These are phyloP conservation scores for Sextonia rubra DNA, from an alignment of 164 flowering plant genomes.

Conservation along the genomic window DNA sequence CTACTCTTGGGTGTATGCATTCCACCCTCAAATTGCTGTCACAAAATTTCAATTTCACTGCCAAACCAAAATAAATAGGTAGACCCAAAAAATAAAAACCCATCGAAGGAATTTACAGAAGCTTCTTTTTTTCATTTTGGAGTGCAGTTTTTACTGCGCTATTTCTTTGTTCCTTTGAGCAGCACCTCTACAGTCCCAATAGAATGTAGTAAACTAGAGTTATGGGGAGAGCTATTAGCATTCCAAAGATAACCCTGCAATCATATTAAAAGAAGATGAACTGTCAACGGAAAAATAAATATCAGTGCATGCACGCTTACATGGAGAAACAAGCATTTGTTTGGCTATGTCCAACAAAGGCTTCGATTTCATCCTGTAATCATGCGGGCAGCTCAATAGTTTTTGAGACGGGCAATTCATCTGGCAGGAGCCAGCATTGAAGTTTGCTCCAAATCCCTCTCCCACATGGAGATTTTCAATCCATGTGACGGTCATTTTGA, in stretches of 20 bases:
- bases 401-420: no score
- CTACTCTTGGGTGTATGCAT: no score
- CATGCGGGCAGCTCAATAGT: no score
- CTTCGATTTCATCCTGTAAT: no score
- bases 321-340: no score
- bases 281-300: no score
- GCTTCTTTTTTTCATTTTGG: neutral
- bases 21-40: neutral
- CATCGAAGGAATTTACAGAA: neutral
- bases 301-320: no score
- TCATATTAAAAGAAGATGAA: neutral
- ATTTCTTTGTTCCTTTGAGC: neutral
- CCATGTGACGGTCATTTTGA: no score
- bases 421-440: no score
- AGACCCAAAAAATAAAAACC: neutral
- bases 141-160: neutral
- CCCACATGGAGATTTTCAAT: no score
- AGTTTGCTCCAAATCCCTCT: no score
- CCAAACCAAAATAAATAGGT: neutral
- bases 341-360: no score
- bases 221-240: slow-evolving; percentile 90
- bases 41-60: neutral
- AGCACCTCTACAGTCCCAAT: slow-evolving; percentile 56
- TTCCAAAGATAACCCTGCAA: slow-evolving; percentile 94
- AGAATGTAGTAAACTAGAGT: slow-evolving; percentile 87